phyloP scores from a whole-genome alignment of 2,329 filamentous ascomycete genomes.

The Fusarium camptoceras region DNA sequence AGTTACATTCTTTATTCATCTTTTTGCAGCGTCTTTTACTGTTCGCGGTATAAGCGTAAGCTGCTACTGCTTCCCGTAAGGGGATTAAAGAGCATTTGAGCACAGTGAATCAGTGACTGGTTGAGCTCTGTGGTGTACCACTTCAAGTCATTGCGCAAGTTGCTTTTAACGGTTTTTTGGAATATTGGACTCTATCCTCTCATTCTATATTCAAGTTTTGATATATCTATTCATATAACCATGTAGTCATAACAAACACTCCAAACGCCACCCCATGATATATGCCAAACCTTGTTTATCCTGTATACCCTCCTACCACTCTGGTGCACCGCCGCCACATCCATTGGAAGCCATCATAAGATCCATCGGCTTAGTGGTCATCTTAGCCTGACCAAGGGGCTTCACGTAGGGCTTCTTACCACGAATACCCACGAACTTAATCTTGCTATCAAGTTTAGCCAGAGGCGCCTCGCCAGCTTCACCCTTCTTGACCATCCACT shows the following conservation, averaged over 20 bases:
- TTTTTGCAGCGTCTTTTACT: not conserved
- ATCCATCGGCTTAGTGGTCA: slow-evolving; percentile 54
- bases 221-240: not conserved
- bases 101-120: too few species aligned
- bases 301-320: slow-evolving; percentile 55
- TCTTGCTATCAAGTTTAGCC: slow-evolving; percentile 60
- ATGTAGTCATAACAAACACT: not conserved
- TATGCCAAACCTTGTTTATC: not conserved
- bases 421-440: slow-evolving; percentile 58
- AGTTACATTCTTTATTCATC: not conserved
- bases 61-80: not conserved
- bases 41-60: too few species aligned
- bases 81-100: not conserved
- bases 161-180: not conserved
- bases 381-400: slow-evolving; percentile 49
- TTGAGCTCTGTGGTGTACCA: not conserved
- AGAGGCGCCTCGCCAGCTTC: slow-evolving; percentile 63
- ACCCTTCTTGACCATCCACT: slow-evolving; percentile 81
- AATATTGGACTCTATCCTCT: not conserved
- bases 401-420: slow-evolving; percentile 58
- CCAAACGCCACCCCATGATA: slow-evolving; percentile 25
- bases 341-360: slow-evolving; percentile 53
- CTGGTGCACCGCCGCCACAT: slow-evolving; percentile 57
- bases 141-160: not conserved
- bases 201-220: not conserved